Percentiles rank a stretch among this genome's conserved stretches.
These are phyloP conservation scores for Entophlyctis luteolus DNA, from an alignment of 192 early-diverging fungal species.

Conservation along the genomic window DNA sequence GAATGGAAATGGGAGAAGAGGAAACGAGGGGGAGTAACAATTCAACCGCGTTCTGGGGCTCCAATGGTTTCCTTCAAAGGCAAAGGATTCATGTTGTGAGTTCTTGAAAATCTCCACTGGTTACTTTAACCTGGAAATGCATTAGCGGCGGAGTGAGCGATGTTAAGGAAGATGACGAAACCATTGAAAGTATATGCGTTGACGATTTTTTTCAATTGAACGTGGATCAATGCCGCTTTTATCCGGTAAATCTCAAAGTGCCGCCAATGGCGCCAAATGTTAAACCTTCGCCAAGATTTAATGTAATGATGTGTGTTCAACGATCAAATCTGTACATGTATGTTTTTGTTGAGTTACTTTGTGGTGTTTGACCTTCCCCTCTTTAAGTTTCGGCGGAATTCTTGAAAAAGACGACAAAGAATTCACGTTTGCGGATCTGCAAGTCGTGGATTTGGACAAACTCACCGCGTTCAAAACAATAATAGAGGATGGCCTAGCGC, in stretches of 20 bases:
- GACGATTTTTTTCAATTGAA: slow-evolving; percentile 55
- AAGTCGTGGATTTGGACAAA: slow-evolving; percentile 65
- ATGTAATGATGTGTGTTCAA: slow-evolving; percentile 61
- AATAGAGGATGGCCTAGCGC: slow-evolving; percentile 41
- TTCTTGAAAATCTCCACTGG: background rate
- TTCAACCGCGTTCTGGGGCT: slow-evolving; percentile 40
- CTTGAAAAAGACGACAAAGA: slow-evolving; percentile 60
- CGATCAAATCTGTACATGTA: slow-evolving; percentile 53
- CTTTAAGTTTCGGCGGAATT: slow-evolving; percentile 54
- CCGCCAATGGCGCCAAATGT: slow-evolving; percentile 26
- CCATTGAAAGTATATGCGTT: slow-evolving; percentile 51
- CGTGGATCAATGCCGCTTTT: slow-evolving; percentile 61
- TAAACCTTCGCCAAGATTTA: slow-evolving; percentile 61
- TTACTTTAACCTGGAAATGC: slow-evolving; percentile 12
- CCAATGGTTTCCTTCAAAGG: slow-evolving; percentile 59
- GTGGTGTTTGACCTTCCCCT: background rate
- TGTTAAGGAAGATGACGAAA: slow-evolving; percentile 61
- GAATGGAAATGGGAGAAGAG: slow-evolving; percentile 58
- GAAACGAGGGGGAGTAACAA: slow-evolving; percentile 50
- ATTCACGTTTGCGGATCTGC: slow-evolving; percentile 58
- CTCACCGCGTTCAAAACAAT: slow-evolving; percentile 52
- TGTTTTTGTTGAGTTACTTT: background rate
- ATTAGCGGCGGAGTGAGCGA: slow-evolving; percentile 58
- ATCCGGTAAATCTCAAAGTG: slow-evolving; percentile 44
- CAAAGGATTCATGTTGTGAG: slow-evolving; percentile 54